A percentile compares a stretch with the other conserved stretches of the same genome.
Evolutionary conservation across 2,329 filamentous ascomycete genomes (phyloP).

Genomic region (Rutstroemia sp.): DNA sequence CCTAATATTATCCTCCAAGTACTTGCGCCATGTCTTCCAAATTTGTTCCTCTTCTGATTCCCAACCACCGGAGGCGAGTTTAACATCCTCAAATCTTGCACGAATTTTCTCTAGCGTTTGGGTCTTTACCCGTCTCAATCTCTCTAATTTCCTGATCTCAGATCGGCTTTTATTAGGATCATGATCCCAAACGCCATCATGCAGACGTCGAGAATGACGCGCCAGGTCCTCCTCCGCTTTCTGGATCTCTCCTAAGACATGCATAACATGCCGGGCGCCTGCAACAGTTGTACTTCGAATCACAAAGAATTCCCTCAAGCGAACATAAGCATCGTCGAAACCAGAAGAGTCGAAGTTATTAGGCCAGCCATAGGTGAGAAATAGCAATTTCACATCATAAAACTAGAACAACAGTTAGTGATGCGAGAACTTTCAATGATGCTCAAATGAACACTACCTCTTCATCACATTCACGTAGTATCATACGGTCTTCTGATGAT

Average conservation of each 20-base stretch:
- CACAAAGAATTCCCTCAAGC: not conserved
- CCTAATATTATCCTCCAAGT: not conserved
- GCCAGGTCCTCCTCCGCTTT: no score
- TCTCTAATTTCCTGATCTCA: not conserved
- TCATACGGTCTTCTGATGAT: not conserved
- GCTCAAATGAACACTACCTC: not conserved
- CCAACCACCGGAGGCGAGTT: not conserved
- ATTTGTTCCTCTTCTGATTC: not conserved
- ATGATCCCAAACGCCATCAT: not conserved
- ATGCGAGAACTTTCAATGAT: no score
- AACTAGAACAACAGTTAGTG: not conserved
- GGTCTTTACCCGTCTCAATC: not conserved
- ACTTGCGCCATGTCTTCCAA: slow-evolving; percentile 1
- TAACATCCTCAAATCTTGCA: not conserved
- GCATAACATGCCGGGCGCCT: not conserved
- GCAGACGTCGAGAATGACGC: not conserved
- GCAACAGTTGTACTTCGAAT: not conserved
- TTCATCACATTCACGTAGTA: not conserved
- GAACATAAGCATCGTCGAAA: not conserved
- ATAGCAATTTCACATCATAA: not conserved
- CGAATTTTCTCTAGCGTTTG: not conserved
- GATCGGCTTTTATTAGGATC: not conserved
- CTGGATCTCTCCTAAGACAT: no score
- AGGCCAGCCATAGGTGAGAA: not conserved
- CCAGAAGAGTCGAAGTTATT: not conserved